Evolutionary conservation across 768 basidiomycete species (phyloP), one percentile per base, ranked within the genome.

Genomic region (Saitozyma podzolica): DNA sequence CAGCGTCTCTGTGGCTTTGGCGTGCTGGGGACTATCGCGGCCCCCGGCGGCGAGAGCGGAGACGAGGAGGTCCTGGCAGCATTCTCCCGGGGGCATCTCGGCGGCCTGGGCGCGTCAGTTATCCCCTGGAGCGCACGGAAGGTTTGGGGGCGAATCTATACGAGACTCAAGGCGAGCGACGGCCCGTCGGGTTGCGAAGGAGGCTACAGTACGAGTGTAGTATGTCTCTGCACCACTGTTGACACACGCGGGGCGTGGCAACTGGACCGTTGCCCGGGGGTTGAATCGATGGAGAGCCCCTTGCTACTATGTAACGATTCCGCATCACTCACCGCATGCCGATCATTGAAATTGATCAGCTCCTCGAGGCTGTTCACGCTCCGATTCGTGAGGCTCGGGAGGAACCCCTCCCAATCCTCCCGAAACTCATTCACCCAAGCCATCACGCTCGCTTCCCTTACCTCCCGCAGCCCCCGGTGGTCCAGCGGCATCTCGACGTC

Each of bases 331-430:
- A 60, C 48, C 5, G 69, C 64, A 42, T 73, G 40, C 9, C 56
- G 56, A 43, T 75, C 74, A 52, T 75, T 69, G 47, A 67, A 75
- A 42, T 68, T 65, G 58, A 71, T 68, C 37, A 73, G 54, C 14
- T 71, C 74, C 42, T 49, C 58, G 11, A 73, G 41, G 8, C 53
- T 64, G n/a, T 56, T 37, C 0, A 68, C 54, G 6, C 56, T 19
- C 29, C 56, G 56, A 8, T 52, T 43, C 19, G 45, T 51, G 20
- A 72, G 56, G 6, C 49, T 54, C 13, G 52, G 47, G 42, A 75
- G 52, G 42, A 73, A 75, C 3, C 48, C 54, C n/a, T 47, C 67
- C 37, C 73, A 48, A 54, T 73, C 71, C 16, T 65, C 69, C 59
- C 63, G 69, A 56, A 73, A 59, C 20, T 69, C 67, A 1, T 54